Base-by-base conservation (phyloP, 345 rosid genomes). In the Cardamine chenopodiifolia region DNA sequence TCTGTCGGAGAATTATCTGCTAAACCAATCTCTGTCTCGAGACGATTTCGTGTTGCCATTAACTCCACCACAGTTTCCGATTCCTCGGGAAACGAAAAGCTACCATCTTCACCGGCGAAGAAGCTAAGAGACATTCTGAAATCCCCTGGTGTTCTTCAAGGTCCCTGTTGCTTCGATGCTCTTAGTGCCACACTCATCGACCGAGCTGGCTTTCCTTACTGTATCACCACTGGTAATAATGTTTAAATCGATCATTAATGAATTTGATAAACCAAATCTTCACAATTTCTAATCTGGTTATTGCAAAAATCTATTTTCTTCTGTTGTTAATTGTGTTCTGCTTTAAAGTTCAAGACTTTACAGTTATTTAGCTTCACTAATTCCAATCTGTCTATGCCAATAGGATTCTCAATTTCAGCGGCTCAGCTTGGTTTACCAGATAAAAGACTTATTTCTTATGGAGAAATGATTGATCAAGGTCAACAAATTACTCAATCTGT, bases 81-180 rank as follows among this genome's bases (percentile, higher is more conserved):
- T 20, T 0, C 35, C 26, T 71, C 72, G 1, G 73, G 37, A 71
- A 42, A 71, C 29, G 39, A 17, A 3, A 79, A 78, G 10, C 32
- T 32, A 32, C 29, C 56, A 37, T 56, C 62, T 34, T 45, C 82
- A 6, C 76, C 85, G 4, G 79, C 83, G 17, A 83, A 79, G 61
- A 58, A 80, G 32, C 87, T 94, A 19, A 74, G 97, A 37, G 71
- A 82, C 70, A 72, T 94, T 49, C 82, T 91, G 52, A 82, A 91
- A 34, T 83, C 75, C 18, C 86, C 97, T 0, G 97, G 97, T 31
- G 76, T 88, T 76, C 96, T 88, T 81, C 97, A 87, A 50, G 96
- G 95, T 17, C 98, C 98, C 0, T 95, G 96, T 63, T 94, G 97
- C 75, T 94, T 87, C 82, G 97, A 94, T 88, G 97, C 90, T 76